A percentile compares a stretch with the other conserved stretches of the same genome.
These are phyloP conservation scores for Cercospora nicotianae DNA, from an alignment of 2,329 filamentous ascomycete species.

Conservation along the genomic window DNA sequence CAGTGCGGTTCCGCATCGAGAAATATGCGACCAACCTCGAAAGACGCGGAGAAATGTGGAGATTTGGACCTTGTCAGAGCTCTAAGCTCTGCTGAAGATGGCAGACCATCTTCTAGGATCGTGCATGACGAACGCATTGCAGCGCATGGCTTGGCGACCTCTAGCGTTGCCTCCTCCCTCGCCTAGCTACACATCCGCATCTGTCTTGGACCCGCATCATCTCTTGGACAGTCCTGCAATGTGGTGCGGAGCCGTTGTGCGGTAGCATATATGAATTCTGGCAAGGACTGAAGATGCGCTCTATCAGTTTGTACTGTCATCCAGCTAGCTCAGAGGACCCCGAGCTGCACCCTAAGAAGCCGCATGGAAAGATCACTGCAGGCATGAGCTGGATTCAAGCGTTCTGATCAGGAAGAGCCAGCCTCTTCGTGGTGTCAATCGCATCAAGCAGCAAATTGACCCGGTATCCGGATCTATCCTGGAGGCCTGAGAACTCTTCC, in stretches of 20 bases:
- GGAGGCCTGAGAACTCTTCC: not conserved
- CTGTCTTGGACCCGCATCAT: not conserved
- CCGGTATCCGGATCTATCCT: not conserved
- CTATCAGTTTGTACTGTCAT: not conserved
- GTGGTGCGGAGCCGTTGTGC: not conserved
- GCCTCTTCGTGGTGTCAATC: not conserved
- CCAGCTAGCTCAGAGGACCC: not conserved
- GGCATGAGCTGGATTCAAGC: not conserved
- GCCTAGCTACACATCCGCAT: not conserved
- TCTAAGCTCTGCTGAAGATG: not conserved
- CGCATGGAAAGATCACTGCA: not conserved
- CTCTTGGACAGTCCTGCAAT: not conserved
- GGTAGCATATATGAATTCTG: not conserved
- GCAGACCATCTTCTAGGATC: not conserved
- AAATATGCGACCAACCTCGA: not conserved
- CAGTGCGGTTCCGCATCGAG: constrained; percentile 10
- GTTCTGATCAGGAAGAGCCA: not conserved
- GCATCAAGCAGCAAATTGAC: not conserved
- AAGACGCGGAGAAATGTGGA: not conserved
- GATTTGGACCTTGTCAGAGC: not conserved
- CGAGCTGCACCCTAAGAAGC: not conserved
- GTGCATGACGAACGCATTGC: not conserved
- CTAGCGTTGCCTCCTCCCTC: not conserved
- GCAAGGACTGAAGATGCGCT: not conserved
- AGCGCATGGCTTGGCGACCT: not conserved